Percentiles rank a stretch among this genome's conserved stretches.
phyloP scores from a whole-genome alignment of 2,329 filamentous ascomycete species.

The Penicillium oxalicum region DNA sequence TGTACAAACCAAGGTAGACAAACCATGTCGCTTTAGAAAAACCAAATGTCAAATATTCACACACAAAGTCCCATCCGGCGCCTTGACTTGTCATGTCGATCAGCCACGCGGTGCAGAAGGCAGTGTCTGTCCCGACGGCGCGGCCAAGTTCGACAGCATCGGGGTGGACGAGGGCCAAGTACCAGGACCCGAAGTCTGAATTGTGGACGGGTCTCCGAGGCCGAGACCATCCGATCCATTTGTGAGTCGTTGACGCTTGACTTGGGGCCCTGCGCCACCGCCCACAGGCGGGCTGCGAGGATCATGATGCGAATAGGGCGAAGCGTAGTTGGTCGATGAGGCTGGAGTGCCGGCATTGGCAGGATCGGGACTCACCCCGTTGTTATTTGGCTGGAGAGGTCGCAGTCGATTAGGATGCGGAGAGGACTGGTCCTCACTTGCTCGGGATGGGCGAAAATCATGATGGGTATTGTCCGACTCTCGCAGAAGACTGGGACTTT shows the following conservation, averaged over 20 bases:
- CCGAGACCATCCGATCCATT: constrained; percentile 23
- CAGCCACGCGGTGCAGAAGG: constrained; percentile 13
- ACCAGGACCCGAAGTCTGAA: constrained; percentile 6
- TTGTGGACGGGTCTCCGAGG: constrained; percentile 4
- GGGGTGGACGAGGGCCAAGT: constrained; percentile 17
- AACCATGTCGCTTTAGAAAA: no score
- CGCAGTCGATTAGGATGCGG: constrained; percentile 20
- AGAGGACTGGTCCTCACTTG: constrained; percentile 18
- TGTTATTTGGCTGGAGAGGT: constrained; percentile 14
- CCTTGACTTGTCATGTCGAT: background rate
- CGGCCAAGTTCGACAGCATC: constrained; percentile 21
- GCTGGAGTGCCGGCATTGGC: constrained; percentile 22
- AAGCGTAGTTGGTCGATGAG: constrained; percentile 25
- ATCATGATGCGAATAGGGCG: constrained; percentile 27
- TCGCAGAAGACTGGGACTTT: constrained; percentile 10
- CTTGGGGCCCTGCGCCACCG: constrained; percentile 19
- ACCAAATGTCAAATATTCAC: no score
- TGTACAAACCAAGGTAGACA: no score
- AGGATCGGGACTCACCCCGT: constrained; percentile 24
- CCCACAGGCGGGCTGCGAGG: constrained; percentile 15
- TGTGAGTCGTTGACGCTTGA: constrained; percentile 35
- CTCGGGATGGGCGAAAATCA: constrained; percentile 16
- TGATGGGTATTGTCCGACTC: constrained; percentile 11
- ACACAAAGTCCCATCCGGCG: no score
- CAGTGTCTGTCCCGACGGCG: constrained; percentile 21